phyloP scores from a whole-genome alignment of 331 rosid species.

The Prunus yedoensis region DNA sequence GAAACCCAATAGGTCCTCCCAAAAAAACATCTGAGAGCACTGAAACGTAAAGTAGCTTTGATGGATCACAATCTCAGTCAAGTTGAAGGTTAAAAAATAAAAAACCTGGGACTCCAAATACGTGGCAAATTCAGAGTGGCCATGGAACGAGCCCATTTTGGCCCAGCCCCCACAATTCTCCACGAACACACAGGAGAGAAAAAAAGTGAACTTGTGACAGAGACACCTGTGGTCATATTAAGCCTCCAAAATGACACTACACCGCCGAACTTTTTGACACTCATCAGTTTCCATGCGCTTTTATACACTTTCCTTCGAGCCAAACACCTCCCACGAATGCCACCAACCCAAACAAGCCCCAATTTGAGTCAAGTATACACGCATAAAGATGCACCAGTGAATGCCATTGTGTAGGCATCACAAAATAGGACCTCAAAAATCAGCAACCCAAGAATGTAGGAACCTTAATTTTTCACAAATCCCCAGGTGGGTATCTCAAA shows the following conservation, averaged over 20 bases:
- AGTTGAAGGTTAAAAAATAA: no score
- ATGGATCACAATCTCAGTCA: no score
- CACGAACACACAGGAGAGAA: neutral
- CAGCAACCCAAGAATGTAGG: conserved; percentile 23
- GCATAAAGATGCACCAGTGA: conserved; percentile 5
- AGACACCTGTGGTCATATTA: conserved; percentile 14
- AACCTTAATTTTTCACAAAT: neutral
- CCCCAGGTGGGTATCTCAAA: conserved; percentile 31
- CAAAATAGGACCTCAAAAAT: neutral
- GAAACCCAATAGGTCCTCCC: neutral
- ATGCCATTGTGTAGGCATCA: conserved; percentile 27
- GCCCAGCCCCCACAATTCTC: neutral
- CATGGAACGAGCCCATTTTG: neutral
- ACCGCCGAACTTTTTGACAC: neutral
- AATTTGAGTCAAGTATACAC: neutral
- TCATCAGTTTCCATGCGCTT: neutral
- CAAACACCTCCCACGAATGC: conserved; percentile 18
- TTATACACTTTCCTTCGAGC: conserved; percentile 18
- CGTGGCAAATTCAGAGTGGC: neutral
- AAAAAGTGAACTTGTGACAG: neutral
- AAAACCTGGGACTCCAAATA: neutral
- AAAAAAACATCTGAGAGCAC: neutral
- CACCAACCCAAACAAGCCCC: neutral
- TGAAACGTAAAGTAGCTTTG: neutral
- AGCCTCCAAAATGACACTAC: conserved; percentile 4